Conservation (phyloP, 1,139 yeast species). For the Magnusiomyces clavatus region DNA sequence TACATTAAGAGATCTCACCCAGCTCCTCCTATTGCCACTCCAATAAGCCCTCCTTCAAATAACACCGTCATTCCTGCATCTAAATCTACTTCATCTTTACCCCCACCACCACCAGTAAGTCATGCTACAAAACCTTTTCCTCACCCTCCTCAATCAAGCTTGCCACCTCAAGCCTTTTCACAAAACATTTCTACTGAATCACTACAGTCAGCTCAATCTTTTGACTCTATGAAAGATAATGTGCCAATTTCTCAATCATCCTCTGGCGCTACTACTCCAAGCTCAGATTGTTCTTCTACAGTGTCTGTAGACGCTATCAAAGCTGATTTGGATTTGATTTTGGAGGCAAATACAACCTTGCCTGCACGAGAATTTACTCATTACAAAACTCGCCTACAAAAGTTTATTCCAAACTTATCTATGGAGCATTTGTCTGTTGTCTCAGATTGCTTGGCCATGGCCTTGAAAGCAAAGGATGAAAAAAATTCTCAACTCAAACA, state of each 20-base stretch:
- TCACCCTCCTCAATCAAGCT: background rate
- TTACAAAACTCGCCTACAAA: slow-evolving; percentile 33
- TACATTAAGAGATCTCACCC: background rate
- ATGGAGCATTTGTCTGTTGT: slow-evolving; percentile 22
- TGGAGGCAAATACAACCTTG: slow-evolving; percentile 21
- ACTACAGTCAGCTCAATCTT: background rate
- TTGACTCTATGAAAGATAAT: background rate
- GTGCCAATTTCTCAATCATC: background rate
- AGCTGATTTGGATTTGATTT: slow-evolving; percentile 16
- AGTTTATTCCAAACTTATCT: slow-evolving; percentile 21
- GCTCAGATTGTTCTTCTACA: background rate
- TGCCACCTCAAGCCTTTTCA: background rate
- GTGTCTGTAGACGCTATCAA: background rate
- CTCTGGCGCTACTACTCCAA: background rate
- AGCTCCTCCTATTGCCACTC: slow-evolving; percentile 1
- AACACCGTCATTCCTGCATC: background rate
- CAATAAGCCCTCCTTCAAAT: slow-evolving; percentile 7
- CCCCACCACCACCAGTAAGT: background rate
- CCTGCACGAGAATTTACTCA: slow-evolving; percentile 35
- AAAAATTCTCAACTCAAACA: background rate
- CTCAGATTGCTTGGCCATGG: slow-evolving; percentile 12
- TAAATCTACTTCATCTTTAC: background rate
- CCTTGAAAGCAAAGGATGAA: background rate
- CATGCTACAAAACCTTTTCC: background rate
- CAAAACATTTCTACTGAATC: background rate